Conservation (phyloP, 805 yeast species). For the Suhomyces pyralidae region DNA sequence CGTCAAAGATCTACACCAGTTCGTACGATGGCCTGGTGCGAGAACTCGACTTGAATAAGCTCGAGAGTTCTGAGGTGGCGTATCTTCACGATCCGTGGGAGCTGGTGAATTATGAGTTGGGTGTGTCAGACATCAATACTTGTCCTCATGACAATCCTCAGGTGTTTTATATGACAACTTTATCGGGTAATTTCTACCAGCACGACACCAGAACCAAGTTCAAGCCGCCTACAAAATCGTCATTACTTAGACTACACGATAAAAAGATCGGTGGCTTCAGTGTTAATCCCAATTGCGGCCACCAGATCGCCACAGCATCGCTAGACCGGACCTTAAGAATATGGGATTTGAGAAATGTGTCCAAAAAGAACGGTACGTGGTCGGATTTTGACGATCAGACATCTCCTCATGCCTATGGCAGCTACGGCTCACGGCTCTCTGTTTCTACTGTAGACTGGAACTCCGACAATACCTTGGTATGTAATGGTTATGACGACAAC, state of each 20-base stretch:
- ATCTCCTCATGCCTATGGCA: constrained; percentile 54
- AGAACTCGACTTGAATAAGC: constrained; percentile 59
- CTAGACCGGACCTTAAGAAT: constrained; percentile 78
- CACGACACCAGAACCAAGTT: constrained; percentile 60
- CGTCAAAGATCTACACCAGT: constrained; percentile 59
- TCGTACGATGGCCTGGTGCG: constrained; percentile 91
- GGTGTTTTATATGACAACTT: constrained; percentile 67
- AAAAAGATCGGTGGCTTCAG: constrained; percentile 91
- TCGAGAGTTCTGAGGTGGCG: constrained; percentile 52
- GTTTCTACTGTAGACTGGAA: constrained; percentile 87
- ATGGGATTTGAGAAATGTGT: constrained; percentile 76
- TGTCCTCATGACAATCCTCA: constrained; percentile 44
- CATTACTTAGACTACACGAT: constrained; percentile 66
- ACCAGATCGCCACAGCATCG: constrained; percentile 83
- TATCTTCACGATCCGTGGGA: constrained; percentile 50
- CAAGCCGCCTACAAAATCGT: constrained; percentile 17
- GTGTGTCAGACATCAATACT: constrained; percentile 72
- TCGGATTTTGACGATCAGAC: constrained; percentile 49
- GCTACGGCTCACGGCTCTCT: constrained; percentile 72
- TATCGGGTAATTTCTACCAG: constrained; percentile 75
- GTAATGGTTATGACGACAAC: constrained; percentile 91
- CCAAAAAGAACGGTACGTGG: constrained; percentile 45
- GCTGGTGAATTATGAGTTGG: constrained; percentile 40
- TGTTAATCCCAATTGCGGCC: constrained; percentile 62
- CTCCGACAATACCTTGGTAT: constrained; percentile 62